These are phyloP conservation scores for Entomortierella lignicola DNA, from an alignment of 192 early-diverging fungal species.

Conservation along the genomic window DNA sequence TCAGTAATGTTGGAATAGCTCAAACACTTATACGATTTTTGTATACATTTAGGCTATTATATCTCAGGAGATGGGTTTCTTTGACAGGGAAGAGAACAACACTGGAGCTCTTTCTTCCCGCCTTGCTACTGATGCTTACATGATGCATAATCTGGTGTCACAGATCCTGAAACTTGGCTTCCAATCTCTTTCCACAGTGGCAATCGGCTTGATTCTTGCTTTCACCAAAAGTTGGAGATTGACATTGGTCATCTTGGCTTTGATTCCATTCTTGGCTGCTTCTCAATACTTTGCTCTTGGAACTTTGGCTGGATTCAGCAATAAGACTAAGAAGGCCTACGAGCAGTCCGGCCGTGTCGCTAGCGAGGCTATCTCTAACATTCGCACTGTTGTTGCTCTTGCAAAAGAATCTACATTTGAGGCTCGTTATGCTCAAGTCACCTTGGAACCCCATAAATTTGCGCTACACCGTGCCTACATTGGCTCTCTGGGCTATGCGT, in stretches of 20 bases:
- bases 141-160: slow-evolving; percentile 70
- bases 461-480: slow-evolving; percentile 54
- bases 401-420: slow-evolving; percentile 61
- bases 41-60: slow-evolving; percentile 64
- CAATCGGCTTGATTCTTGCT: slow-evolving; percentile 52
- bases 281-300: slow-evolving; percentile 75
- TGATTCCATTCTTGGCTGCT: slow-evolving; percentile 74
- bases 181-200: slow-evolving; percentile 49
- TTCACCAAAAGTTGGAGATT: slow-evolving; percentile 71
- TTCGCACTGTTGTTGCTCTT: slow-evolving; percentile 87
- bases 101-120: slow-evolving; percentile 86
- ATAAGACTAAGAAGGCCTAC: slow-evolving; percentile 72
- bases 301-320: slow-evolving; percentile 55
- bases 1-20: not conserved
- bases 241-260: slow-evolving; percentile 70
- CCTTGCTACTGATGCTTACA: slow-evolving; percentile 81
- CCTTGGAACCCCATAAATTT: slow-evolving; percentile 57
- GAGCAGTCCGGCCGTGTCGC: slow-evolving; percentile 75
- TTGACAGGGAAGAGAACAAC: slow-evolving; percentile 79
- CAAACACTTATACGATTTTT: not conserved
- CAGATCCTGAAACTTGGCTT: slow-evolving; percentile 65
- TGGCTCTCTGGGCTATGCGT: slow-evolving; percentile 61
- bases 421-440: slow-evolving; percentile 54
- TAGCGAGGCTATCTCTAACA: slow-evolving; percentile 85
- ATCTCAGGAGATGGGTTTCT: slow-evolving; percentile 90